Conservation (phyloP, 306 rosid species). For the Trichosanthes cucumerina region DNA sequence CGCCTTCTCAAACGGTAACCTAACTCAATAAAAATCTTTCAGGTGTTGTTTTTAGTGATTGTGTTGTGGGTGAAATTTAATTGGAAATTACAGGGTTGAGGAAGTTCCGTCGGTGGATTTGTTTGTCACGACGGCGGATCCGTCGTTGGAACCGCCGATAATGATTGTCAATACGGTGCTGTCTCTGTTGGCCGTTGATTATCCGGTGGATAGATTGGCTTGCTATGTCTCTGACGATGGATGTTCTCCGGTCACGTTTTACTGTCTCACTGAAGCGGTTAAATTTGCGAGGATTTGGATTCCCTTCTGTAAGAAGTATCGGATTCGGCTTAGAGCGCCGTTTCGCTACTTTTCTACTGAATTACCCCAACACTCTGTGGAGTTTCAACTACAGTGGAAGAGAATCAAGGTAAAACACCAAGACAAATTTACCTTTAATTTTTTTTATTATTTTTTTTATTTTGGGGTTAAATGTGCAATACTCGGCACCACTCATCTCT, state of each 20-base stretch:
- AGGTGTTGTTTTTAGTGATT: no score
- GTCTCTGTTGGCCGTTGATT: slow-evolving; percentile 60
- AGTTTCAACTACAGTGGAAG: slow-evolving; percentile 31
- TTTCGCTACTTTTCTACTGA: slow-evolving; percentile 30
- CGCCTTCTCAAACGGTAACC: slow-evolving; percentile 34
- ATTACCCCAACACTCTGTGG: neutral
- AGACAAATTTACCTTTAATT: no score
- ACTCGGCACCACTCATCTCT: no score
- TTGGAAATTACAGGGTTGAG: slow-evolving; percentile 19
- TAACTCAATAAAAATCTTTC: no score
- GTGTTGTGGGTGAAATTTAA: no score
- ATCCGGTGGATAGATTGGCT: slow-evolving; percentile 56
- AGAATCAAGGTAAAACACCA: neutral
- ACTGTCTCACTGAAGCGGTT: slow-evolving; percentile 39
- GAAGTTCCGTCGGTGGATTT: slow-evolving; percentile 59
- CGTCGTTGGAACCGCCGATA: slow-evolving; percentile 52
- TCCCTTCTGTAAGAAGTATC: slow-evolving; percentile 52
- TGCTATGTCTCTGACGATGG: slow-evolving; percentile 81
- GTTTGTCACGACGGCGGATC: slow-evolving; percentile 69
- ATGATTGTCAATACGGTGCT: slow-evolving; percentile 53
- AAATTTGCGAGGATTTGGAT: slow-evolving; percentile 55
- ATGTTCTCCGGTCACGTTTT: slow-evolving; percentile 38
- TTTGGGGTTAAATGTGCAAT: no score
- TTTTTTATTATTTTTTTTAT: no score
- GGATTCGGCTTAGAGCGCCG: slow-evolving; percentile 54